Evolutionary conservation across 2,329 filamentous ascomycete species (phyloP), one percentile per base, ranked within the genome.

Genomic region (Monilinia fructicola): DNA sequence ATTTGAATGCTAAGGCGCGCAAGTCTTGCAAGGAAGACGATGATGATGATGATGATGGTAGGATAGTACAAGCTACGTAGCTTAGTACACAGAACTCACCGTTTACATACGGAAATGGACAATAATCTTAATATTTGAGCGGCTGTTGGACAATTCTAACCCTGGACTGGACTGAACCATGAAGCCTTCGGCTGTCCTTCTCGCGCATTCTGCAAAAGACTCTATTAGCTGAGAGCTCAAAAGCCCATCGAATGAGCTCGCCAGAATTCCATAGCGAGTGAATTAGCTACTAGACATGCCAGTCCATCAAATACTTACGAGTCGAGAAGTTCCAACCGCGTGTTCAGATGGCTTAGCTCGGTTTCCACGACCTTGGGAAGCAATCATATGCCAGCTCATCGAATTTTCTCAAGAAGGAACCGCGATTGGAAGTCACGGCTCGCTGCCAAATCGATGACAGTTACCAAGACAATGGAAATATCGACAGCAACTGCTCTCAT

Each of bases 1-100:
- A 68, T 31, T 50, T 70, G 14, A 65, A 64, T 18, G 66, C 61
- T 2, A 61, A 42, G 11, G 70, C 46, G 11, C 4, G 35, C 18
- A 58, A 58, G 38, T 44, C 23, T 26, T 58, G 55, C n/a, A 44
- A 58, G 6, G 38, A 7, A 44, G 54, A 21, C 44, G 38, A 31
- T 44, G 38, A 58, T 18, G 44, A 58, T 18, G 44, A 58, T 23
- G 16, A 44, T 58, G 54, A 58, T 58, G 28, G 55, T 31, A 58
- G 55, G 11, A 44, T 26, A 12, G n/a, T 44, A 6, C 38, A 44
- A 58, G 40, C 40, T 21, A 5, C 18, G 3, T 58, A 44, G 23
- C 38, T 28, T 3, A 4, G 10, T 31, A 3, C 16, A 14, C 2
- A 21, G 4, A 9, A 11, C 21, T n/a, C 7, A 21, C 2, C 23